Base-by-base conservation (phyloP, 371 early-diverging fungal species). In the Smittium culicis region DNA sequence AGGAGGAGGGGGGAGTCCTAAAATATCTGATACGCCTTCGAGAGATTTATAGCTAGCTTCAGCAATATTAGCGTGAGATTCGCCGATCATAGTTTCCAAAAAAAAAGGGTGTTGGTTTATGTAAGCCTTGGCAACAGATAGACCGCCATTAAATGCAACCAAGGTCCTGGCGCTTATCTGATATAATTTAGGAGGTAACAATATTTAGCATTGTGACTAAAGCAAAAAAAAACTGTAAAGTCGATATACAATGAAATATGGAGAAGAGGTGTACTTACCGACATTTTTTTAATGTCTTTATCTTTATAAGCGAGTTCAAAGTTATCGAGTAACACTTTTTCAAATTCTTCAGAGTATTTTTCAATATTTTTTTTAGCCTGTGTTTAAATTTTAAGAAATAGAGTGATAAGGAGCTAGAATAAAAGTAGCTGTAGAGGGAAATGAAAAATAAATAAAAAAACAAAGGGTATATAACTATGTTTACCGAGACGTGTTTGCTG, bases 51-150 rank as follows among this genome's bases (percentile, higher is more conserved):
- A 70, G 70, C 72, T 72, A 25, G 70, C 71, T 34, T 73, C 72
- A 56, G 73, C 79, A 29, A 71, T 67, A 60, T 65, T 65, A 67
- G 70, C 71, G 67, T 80, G 81, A 59, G 77, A 70, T 71, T 86
- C 87, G 66, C 88, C 77, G 58, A 88, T 87, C 72, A 87, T 78
- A 66, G 88, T 84, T 30, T 89, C 86, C 74, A 91, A 85, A 70
- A 96, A 96, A 69, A 96, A 94, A 66, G 90, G 90, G 70, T 96
- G 95, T 73, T 96, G 98, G 77, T 93, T 94, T 35, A 98, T 88
- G 70, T 94, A 98, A 5, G 85, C 88, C 69, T 93, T 93, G 20
- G 96, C 86, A 70, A 93, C 92, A 0, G 94, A 94, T 59, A 86
- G 82, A 31, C 98, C 96, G 30, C 98, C 96, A 70, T 98, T 98